These are phyloP conservation scores for Aspergillus sp. DNA, from an alignment of 2,329 filamentous ascomycete genomes.

Conservation along the genomic window DNA sequence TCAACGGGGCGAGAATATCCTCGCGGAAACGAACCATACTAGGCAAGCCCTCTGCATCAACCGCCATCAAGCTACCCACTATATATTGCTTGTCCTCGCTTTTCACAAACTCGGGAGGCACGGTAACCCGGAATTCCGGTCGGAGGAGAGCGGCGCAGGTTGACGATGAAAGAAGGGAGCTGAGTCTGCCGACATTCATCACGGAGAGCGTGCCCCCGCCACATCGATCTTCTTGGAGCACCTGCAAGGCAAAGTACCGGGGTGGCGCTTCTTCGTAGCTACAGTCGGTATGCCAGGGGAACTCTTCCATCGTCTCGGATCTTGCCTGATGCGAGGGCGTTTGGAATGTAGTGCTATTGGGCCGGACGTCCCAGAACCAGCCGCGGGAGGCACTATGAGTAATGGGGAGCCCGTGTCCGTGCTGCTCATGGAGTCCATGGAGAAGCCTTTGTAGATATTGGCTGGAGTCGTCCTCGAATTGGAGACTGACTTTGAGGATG, in stretches of 20 bases:
- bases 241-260: constrained; percentile 44
- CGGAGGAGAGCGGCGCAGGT: background rate
- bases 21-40: constrained; percentile 7
- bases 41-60: background rate
- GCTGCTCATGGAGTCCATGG: constrained; percentile 31
- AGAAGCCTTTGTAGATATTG: constrained; percentile 37
- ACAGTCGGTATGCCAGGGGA: constrained; percentile 49
- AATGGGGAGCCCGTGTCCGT: constrained; percentile 41
- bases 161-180: background rate
- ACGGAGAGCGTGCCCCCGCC: constrained; percentile 32
- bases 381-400: constrained; percentile 42
- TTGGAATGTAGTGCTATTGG: constrained; percentile 30
- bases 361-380: constrained; percentile 49
- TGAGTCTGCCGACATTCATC: background rate
- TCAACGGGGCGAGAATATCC: constrained; percentile 13
- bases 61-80: constrained; percentile 22
- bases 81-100: constrained; percentile 14
- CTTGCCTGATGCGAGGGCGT: constrained; percentile 32
- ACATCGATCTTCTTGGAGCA: constrained; percentile 41
- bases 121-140: constrained; percentile 34
- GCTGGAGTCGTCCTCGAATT: constrained; percentile 35
- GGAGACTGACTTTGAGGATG: constrained; percentile 38
- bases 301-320: constrained; percentile 45
- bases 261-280: constrained; percentile 43
- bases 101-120: constrained; percentile 37